These are phyloP conservation scores for Sanghuangporus sanghuang DNA, from an alignment of 1,284 basidiomycete genomes.

Conservation along the genomic window DNA sequence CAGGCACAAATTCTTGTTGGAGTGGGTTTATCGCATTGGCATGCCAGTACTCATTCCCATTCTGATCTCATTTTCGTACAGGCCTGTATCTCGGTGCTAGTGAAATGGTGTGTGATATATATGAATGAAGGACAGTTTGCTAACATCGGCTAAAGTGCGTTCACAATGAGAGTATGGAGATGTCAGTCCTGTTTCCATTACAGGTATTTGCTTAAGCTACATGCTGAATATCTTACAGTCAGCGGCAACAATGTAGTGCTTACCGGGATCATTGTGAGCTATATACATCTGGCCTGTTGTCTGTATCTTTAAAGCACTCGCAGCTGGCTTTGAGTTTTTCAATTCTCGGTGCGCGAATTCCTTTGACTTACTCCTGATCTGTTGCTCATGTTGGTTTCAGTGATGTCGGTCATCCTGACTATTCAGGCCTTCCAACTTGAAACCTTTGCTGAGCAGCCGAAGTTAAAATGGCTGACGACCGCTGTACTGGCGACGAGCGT, in stretches of 20 bases:
- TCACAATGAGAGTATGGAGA: constrained; percentile 62
- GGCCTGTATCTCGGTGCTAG: constrained; percentile 54
- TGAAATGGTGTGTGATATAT: constrained; percentile 49
- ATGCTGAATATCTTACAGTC: constrained; percentile 34
- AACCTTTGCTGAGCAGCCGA: constrained; percentile 22
- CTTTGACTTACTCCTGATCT: neutral
- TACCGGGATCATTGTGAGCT: constrained; percentile 50
- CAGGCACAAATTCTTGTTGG: constrained; percentile 56
- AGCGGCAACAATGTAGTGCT: constrained; percentile 52
- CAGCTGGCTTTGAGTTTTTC: constrained; percentile 38
- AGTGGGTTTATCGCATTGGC: constrained; percentile 33
- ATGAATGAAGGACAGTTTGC: neutral
- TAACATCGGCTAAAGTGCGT: constrained; percentile 38
- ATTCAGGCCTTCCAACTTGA: constrained; percentile 38
- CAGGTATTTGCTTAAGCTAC: neutral
- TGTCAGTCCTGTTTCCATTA: constrained; percentile 38
- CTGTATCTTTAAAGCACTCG: neutral
- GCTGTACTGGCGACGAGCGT: constrained; percentile 40
- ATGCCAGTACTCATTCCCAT: neutral
- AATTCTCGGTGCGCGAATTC: constrained; percentile 4
- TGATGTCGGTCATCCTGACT: constrained; percentile 34
- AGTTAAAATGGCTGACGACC: constrained; percentile 32
- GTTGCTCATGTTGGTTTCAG: neutral
- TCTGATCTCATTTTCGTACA: constrained; percentile 24
- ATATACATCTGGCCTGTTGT: neutral